Evolutionary conservation across 345 rosid genomes (phyloP), one percentile per base, ranked within the genome.

Genomic region (Salix suchowensis): DNA sequence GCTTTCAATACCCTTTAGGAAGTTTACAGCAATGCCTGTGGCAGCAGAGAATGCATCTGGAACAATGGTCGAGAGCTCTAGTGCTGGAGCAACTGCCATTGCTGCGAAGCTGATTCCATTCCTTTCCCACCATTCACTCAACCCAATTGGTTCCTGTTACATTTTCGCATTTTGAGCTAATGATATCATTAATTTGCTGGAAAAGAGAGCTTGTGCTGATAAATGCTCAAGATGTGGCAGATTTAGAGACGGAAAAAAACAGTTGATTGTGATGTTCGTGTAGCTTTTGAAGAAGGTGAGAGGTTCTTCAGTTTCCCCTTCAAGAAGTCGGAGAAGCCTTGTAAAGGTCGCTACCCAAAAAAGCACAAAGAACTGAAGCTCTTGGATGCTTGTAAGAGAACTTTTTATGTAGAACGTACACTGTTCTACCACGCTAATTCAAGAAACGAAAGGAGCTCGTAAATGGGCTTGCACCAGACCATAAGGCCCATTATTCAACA

Each of bases 21-120:
- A 81, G n/a, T 89, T 84, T 85, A 89, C 94, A 21, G 90, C 91
- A 37, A 90, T 80, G 30, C 88, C 94, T 50, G 90, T 90, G 67
- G 92, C 92, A 32, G 89, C 80, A 60, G 89, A 87, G 82, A 89
- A 89, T 55, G 88, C 94, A 79, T 89, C 91, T 0, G 89, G 92
- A 75, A 90, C 81, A 6, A 85, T 79, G 42, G 87, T 79, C n/a
- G 90, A 88, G 74, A 88, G 84, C 1, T 87, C n/a, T 14, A 88
- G 79, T 52, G 91, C 68, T 55, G 94, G 94, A 23, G 81, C 82
- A 13, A 89, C 82, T 8, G 76, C 82, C 75, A 86, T 82, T 37
- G 94, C 88, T 34, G 83, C 65, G 73, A 87, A 78, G 78, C 74
- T 77, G 58, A 74, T 84, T 70, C 67, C 85, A 75, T 86, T 87